phyloP scores from a whole-genome alignment of 2,329 filamentous ascomycete species.

The Xylaria sp. region DNA sequence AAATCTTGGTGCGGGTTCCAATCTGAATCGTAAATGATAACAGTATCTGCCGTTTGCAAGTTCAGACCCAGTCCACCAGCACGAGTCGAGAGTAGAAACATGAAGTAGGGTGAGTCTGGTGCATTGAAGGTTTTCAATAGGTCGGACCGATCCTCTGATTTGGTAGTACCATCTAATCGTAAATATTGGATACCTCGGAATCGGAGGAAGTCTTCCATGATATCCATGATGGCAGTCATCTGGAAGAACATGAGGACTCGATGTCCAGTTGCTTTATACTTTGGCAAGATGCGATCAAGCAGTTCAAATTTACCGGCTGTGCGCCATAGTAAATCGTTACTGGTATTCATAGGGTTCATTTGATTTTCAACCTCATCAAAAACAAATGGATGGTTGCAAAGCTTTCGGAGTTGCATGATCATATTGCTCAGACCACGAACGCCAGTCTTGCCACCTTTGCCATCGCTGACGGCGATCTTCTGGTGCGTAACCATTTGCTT shows the following conservation, averaged over 20 bases:
- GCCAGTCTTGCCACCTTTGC: slow-evolving; percentile 93
- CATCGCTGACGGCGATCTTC: slow-evolving; percentile 92
- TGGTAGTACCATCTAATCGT: slow-evolving; percentile 94
- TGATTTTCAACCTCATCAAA: slow-evolving; percentile 98
- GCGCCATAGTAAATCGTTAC: slow-evolving; percentile 94
- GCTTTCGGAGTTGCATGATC: slow-evolving; percentile 98
- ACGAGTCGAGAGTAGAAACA: slow-evolving; percentile 97
- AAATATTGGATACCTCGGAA: slow-evolving; percentile 86
- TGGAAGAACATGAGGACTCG: slow-evolving; percentile 99
- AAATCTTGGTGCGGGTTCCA: slow-evolving; percentile 99
- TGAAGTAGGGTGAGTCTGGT: slow-evolving; percentile 91
- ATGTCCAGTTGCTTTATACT: slow-evolving; percentile 91
- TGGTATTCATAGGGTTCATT: slow-evolving; percentile 89
- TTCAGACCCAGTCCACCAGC: slow-evolving; percentile 98
- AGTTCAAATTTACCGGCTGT: slow-evolving; percentile 98
- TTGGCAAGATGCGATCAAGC: slow-evolving; percentile 89
- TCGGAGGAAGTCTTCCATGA: slow-evolving; percentile 98
- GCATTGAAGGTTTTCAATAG: slow-evolving; percentile 90
- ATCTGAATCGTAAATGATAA: slow-evolving; percentile 99
- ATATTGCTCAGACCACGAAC: slow-evolving; percentile 98
- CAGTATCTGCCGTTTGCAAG: slow-evolving; percentile 95
- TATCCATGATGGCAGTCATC: slow-evolving; percentile 99
- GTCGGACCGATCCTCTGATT: slow-evolving; percentile 95
- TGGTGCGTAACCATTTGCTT: slow-evolving; percentile 98
- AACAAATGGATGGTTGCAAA: slow-evolving; percentile 99